A percentile compares a stretch with the other conserved stretches of the same genome.
Evolutionary conservation across 2,329 filamentous ascomycete species (phyloP).

Genomic region (Aureobasidium namibiae): DNA sequence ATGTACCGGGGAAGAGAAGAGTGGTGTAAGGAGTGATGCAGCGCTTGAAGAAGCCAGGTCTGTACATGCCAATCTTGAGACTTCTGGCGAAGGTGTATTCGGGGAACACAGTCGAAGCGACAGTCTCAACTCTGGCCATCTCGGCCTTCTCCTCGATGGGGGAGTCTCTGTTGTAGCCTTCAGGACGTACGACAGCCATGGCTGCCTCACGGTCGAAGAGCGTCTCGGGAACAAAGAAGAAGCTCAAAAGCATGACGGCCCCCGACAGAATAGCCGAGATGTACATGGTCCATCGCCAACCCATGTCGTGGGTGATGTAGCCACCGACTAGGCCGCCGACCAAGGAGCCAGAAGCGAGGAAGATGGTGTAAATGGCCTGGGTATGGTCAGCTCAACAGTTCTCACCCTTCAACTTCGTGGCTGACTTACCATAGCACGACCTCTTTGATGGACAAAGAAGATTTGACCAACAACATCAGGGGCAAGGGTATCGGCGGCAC

Average conservation of each 20-base stretch:
- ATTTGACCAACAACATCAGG: conserved; percentile 34
- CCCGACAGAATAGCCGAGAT: conserved; percentile 30
- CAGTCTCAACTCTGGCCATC: conserved; percentile 19
- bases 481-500: conserved; percentile 32
- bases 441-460: conserved; percentile 31
- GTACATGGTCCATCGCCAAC: conserved; percentile 34
- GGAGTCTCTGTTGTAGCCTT: conserved; percentile 13
- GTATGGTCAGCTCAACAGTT: conserved; percentile 10
- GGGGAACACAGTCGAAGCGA: conserved; percentile 11
- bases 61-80: conserved; percentile 29
- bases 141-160: conserved; percentile 19
- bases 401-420: conserved; percentile 17
- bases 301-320: conserved; percentile 31
- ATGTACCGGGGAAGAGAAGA: conserved; percentile 33
- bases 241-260: conserved; percentile 25
- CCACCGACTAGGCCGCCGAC: conserved; percentile 32
- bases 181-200: conserved; percentile 15
- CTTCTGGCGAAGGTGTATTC: conserved; percentile 28
- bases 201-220: conserved; percentile 28
- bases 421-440: conserved; percentile 8
- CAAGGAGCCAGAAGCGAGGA: conserved; percentile 30
- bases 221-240: conserved; percentile 34
- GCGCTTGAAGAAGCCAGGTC: conserved; percentile 26
- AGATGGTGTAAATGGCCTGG: conserved; percentile 34
- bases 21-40: conserved; percentile 31